Evolutionary conservation across 1,139 yeast species (phyloP).

Genomic region (Kodamaea plutei): DNA sequence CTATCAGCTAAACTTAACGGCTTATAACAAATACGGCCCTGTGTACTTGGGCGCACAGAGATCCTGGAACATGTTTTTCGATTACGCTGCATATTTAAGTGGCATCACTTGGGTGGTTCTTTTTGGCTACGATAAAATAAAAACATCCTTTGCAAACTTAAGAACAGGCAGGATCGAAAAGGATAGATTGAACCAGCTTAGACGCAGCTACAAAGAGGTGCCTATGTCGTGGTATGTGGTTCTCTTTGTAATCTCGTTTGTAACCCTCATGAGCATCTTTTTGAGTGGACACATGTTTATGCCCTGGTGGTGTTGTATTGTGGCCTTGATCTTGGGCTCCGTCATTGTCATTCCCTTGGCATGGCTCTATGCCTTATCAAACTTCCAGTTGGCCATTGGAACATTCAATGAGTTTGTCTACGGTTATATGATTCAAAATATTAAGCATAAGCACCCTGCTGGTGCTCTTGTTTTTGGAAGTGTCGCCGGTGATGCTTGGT

Average conservation of each 20-base stretch:
- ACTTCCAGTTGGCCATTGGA: conserved; percentile 48
- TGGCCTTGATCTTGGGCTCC: conserved; percentile 40
- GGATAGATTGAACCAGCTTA: conserved; percentile 40
- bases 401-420: conserved; percentile 46
- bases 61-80: conserved; percentile 49
- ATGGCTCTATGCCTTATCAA: conserved; percentile 47
- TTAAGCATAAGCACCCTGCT: conserved; percentile 34
- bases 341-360: conserved; percentile 45
- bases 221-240: conserved; percentile 40
- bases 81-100: conserved; percentile 48
- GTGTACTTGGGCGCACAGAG: conserved; percentile 39
- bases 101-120: conserved; percentile 44
- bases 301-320: conserved; percentile 45
- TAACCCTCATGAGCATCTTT: conserved; percentile 28
- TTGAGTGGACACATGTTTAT: conserved; percentile 34
- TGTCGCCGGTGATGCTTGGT: conserved; percentile 52
- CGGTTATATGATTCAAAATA: conserved; percentile 38
- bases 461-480: conserved; percentile 49
- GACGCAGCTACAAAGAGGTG: conserved; percentile 34
- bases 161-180: conserved; percentile 11
- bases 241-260: conserved; percentile 33
- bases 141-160: conserved; percentile 10
- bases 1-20: conserved; percentile 14
- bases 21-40: conserved; percentile 16
- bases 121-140: conserved; percentile 32